Conservation (phyloP, 345 rosid species). For the Iberis pinnata region DNA sequence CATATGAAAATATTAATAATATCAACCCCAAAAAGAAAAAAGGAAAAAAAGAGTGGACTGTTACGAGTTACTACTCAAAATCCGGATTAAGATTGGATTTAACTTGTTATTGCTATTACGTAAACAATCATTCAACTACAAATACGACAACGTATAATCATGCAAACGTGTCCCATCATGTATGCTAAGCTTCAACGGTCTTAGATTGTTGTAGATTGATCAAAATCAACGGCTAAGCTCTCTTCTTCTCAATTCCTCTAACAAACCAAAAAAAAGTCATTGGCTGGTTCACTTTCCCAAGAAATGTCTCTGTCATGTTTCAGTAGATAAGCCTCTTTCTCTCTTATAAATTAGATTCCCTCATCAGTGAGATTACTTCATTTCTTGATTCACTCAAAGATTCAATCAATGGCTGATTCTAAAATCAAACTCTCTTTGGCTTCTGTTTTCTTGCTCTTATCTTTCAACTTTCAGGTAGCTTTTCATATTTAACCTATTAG, state of each 20-base stretch:
- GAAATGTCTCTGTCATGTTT: conserved; percentile 24
- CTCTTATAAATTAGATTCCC: conserved; percentile 15
- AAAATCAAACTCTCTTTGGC: conserved; percentile 20
- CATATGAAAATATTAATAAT: too few species aligned
- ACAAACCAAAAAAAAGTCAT: neutral
- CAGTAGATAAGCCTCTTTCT: conserved; percentile 28
- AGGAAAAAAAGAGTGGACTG: too few species aligned
- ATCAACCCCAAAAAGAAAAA: too few species aligned
- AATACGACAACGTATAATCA: neutral
- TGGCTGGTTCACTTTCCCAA: conserved; percentile 29
- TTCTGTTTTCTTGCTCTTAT: conserved; percentile 28
- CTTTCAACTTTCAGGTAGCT: conserved; percentile 24
- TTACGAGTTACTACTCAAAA: too few species aligned
- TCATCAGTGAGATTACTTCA: neutral
- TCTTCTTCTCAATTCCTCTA: neutral
- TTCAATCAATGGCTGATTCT: too few species aligned
- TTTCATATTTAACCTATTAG: too few species aligned
- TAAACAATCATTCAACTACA: conserved; percentile 21
- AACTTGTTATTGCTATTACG: conserved; percentile 11
- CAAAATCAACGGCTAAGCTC: conserved; percentile 32
- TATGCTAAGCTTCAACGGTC: conserved; percentile 23
- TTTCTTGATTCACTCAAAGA: too few species aligned
- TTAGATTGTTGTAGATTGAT: neutral
- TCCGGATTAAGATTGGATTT: too few species aligned
- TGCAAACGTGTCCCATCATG: too few species aligned